Evolutionary conservation across 768 basidiomycete genomes (phyloP).

Genomic region (Coprinopsis sp.): DNA sequence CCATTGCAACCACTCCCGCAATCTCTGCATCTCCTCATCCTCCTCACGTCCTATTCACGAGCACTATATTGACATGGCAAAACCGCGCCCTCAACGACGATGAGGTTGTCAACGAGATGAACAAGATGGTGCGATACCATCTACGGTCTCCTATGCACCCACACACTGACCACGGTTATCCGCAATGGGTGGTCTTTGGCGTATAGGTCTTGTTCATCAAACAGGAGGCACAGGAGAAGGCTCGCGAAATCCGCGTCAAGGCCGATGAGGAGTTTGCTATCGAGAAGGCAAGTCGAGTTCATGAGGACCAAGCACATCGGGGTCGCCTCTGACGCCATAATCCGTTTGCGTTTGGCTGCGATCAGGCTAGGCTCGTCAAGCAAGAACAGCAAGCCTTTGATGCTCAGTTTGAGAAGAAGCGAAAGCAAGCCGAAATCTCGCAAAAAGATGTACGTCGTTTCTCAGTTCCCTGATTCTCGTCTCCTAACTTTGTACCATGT

Average conservation of each 20-base stretch:
- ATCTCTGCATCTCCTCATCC: neutral
- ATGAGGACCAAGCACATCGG: neutral
- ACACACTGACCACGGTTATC: constrained; percentile 4
- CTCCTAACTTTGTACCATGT: constrained; percentile 6
- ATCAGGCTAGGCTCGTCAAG: constrained; percentile 92
- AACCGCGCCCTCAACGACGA: constrained; percentile 85
- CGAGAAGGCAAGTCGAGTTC: constrained; percentile 65
- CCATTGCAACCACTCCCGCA: too few relatives aligned
- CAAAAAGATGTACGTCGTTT: constrained; percentile 85
- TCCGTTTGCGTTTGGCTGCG: too few relatives aligned
- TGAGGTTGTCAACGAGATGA: constrained; percentile 95
- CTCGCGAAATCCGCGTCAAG: constrained; percentile 93
- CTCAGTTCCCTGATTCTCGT: neutral
- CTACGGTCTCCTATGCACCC: neutral
- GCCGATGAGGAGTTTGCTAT: constrained; percentile 99
- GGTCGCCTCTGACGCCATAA: constrained; percentile 7
- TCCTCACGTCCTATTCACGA: too few relatives aligned
- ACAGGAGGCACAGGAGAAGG: constrained; percentile 97
- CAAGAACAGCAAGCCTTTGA: constrained; percentile 96
- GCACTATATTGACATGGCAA: too few relatives aligned
- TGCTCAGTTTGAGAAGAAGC: constrained; percentile 91
- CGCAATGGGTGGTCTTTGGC: neutral
- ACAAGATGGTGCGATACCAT: constrained; percentile 81
- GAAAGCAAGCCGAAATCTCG: constrained; percentile 86
- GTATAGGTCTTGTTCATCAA: constrained; percentile 93